Evolutionary conservation across 345 rosid genomes (phyloP), one percentile per base, ranked within the genome.

Genomic region (Microcos paniculata): DNA sequence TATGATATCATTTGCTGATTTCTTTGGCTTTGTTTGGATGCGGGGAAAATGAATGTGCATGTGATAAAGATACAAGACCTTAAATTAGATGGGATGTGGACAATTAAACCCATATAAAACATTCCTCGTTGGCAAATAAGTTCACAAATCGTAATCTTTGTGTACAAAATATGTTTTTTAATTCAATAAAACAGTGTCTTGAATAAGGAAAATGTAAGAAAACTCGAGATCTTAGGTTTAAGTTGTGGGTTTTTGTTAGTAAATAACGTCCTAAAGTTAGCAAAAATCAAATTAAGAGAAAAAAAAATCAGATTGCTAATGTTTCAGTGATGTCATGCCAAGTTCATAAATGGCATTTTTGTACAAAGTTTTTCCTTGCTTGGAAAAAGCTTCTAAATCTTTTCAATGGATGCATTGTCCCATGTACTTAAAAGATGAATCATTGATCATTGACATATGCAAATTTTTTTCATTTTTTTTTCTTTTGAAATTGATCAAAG

Each of bases 11-110:
- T 6, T 42, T 57, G 40, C 15, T 7, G 49, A 75, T 62, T 70
- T n/a, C n/a, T 46, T n/a, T 53, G 55, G 35, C n/a, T 52, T 51
- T 80, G 61, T 75, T 75, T 80, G 72, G 46, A 77, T n/a, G 66
- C 58, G n/a, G 57, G 63, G 61, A 64, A 71, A 70, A 70, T 48
- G 31, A 18, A 51, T 21, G 7, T n/a, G 18, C 1, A 30, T 28
- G 53, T 0, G 3, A 33, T 31, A 31, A 51, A n/a, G 59, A 51
- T 30, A 33, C 18, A n/a, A 5, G 28, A 33, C 28, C 61, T 51
- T 66, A 12, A 49, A 35, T 19, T 10, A 49, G 43, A 70, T 18
- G 19, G 73, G 61, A 59, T 51, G 73, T 70, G 30, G 61, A 66
- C 67, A 30, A 30, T 61, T 42, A 42, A 42, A 42, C 45, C 45